These are phyloP conservation scores for Alternaria sp. DNA, from an alignment of 2,329 filamentous ascomycete species.

Conservation along the genomic window DNA sequence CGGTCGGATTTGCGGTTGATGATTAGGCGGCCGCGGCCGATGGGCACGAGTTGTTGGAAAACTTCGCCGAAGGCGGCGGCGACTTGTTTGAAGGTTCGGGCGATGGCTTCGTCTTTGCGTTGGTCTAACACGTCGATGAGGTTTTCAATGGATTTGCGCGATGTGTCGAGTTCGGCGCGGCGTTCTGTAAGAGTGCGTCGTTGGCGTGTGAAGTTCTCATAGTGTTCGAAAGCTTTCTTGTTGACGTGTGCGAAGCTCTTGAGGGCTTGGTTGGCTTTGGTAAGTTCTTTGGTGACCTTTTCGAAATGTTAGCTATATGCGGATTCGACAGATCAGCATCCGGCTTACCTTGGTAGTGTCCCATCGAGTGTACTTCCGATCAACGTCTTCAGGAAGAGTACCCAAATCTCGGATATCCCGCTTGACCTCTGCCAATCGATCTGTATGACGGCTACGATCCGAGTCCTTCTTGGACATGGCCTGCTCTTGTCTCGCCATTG, in stretches of 20 bases:
- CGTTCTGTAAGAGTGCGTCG: constrained; percentile 86
- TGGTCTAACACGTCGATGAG: constrained; percentile 92
- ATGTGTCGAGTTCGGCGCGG: constrained; percentile 84
- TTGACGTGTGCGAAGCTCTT: constrained; percentile 99
- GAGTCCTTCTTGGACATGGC: constrained; percentile 91
- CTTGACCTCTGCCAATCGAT: constrained; percentile 80
- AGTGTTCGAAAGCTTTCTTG: constrained; percentile 99
- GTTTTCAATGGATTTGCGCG: constrained; percentile 86
- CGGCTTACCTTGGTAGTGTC: constrained; percentile 74
- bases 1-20: constrained; percentile 91
- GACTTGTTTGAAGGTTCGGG: constrained; percentile 98
- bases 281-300: constrained; percentile 65
- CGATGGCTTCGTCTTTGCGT: constrained; percentile 96
- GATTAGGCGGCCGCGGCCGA: constrained; percentile 87
- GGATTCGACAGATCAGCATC: not conserved
- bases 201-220: constrained; percentile 94
- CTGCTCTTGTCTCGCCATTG: constrained; percentile 87
- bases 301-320: constrained; percentile 26
- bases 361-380: constrained; percentile 87
- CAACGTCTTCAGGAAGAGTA: constrained; percentile 91
- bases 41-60: constrained; percentile 93
- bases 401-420: constrained; percentile 93
- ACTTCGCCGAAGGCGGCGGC: constrained; percentile 91
- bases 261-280: constrained; percentile 88
- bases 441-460: constrained; percentile 80